Conservation (phyloP, 805 yeast genomes). For the Candida qinlingensis region DNA sequence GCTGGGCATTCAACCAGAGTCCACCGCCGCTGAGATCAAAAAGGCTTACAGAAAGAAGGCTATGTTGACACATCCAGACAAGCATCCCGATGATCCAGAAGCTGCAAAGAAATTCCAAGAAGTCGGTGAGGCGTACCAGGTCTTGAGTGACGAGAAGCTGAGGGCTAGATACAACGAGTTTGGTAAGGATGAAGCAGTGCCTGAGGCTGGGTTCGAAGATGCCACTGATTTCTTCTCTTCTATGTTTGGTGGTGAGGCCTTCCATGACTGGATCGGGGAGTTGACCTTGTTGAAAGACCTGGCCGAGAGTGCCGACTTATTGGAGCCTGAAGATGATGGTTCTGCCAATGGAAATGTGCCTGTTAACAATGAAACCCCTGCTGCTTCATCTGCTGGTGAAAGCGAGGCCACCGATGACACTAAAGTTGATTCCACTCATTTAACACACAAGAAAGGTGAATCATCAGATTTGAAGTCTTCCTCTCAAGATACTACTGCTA, state of each 20-base stretch:
- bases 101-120: constrained; percentile 88
- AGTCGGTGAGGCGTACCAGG: constrained; percentile 65
- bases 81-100: constrained; percentile 88
- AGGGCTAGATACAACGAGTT: constrained; percentile 75
- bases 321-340: constrained; percentile 19
- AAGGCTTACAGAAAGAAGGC: constrained; percentile 92
- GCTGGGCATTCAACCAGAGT: constrained; percentile 61
- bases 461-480: background rate
- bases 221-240: constrained; percentile 79
- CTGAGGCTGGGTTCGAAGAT: constrained; percentile 73
- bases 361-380: background rate
- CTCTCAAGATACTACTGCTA: background rate
- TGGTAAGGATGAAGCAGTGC: constrained; percentile 74
- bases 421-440: background rate
- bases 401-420: too few relatives aligned
- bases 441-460: background rate
- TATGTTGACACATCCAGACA: constrained; percentile 89
- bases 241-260: constrained; percentile 82
- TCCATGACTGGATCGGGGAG: constrained; percentile 76
- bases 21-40: constrained; percentile 78
- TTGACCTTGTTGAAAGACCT: constrained; percentile 62
- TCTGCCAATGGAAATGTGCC: background rate
- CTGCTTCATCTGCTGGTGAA: too few relatives aligned
- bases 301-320: constrained; percentile 48
- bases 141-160: constrained; percentile 65